Base-by-base conservation (phyloP, 805 yeast genomes). In the Starmerella gropengiesseri region DNA sequence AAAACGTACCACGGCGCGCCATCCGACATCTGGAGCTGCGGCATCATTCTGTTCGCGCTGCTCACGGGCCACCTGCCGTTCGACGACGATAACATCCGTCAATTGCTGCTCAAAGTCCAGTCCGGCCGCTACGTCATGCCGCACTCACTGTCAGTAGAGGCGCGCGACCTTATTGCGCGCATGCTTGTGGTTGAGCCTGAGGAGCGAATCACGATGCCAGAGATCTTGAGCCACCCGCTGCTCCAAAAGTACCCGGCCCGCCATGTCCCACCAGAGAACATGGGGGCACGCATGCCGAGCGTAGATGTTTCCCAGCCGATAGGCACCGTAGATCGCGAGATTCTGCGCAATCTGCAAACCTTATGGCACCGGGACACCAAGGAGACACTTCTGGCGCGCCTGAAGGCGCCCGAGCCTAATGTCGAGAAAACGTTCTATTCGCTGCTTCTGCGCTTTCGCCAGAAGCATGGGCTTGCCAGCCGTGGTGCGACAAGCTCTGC, bases 1-100 rank as follows among this genome's bases (percentile, higher is more conserved):
- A 75, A 81, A 48, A 85, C 78, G 47, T 91, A 91, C 60, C 97
- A 91, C 58, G 98, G 98, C 12, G 86, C 94, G 23, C 95, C 95
- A 31, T 78, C 93, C 25, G 98, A 91, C 62, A 87, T 91, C 43
- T 91, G 98, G 98, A 87, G 95, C 6, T 87, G 96, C 65, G 97
- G 98, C 55, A 84, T 91, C 48, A 91, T 91, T 41, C 67, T 91
- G 43, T 91, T 84, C 66, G 98, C 98, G 0, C 66, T 91, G 37
- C 69, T 91, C 35, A 87, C 97, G 0, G 98, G 97, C 30, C 89
- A 91, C 60, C 67, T 91, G 45, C 98, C 98, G 2, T 91, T 91
- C 60, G 98, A 91, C 62, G 96, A 91, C 62, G 96, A 89, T 52
- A 86, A 86, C 60, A 86, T 91, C 50, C 73, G 97, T 55, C 79